Conservation (phyloP, 805 yeast genomes). For the Metschnikowia picachoensis region DNA sequence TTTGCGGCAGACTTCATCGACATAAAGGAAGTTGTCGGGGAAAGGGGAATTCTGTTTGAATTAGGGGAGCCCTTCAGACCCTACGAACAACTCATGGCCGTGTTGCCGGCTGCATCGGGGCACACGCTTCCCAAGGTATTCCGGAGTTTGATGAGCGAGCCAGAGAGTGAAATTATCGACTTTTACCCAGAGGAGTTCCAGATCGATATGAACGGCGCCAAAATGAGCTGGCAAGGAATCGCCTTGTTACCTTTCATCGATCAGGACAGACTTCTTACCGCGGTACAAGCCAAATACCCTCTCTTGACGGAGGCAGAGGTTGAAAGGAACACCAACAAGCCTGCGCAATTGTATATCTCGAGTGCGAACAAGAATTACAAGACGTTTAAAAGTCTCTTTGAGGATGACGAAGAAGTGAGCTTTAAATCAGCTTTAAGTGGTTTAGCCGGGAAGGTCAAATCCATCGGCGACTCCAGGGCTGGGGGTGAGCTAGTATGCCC, state of each 20-base stretch:
- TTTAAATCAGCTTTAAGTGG: slow-evolving; percentile 53
- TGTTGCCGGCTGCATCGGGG: slow-evolving; percentile 89
- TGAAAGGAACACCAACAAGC: slow-evolving; percentile 64
- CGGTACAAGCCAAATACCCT: slow-evolving; percentile 63
- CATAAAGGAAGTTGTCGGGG: slow-evolving; percentile 42
- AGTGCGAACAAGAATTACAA: slow-evolving; percentile 51
- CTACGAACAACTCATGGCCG: slow-evolving; percentile 92
- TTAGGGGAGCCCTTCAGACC: slow-evolving; percentile 82
- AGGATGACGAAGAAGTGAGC: slow-evolving; percentile 30
- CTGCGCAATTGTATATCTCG: slow-evolving; percentile 68
- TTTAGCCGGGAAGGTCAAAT: slow-evolving; percentile 52
- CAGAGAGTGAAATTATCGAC: slow-evolving; percentile 80
- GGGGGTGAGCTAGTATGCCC: slow-evolving; percentile 41
- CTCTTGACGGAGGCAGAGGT: slow-evolving; percentile 63
- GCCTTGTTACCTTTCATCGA: slow-evolving; percentile 89
- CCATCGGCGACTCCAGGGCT: slow-evolving; percentile 33
- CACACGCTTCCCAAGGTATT: slow-evolving; percentile 81
- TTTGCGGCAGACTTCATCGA: slow-evolving; percentile 84
- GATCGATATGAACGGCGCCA: slow-evolving; percentile 93
- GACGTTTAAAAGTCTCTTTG: slow-evolving; percentile 33
- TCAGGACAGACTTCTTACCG: slow-evolving; percentile 63
- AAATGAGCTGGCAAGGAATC: slow-evolving; percentile 93
- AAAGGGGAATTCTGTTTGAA: slow-evolving; percentile 51
- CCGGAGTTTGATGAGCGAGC: slow-evolving; percentile 74
- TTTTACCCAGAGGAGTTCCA: slow-evolving; percentile 86